Base-by-base conservation (phyloP, 2,329 filamentous ascomycete genomes). In the Rhinocladiella mackenziei region DNA sequence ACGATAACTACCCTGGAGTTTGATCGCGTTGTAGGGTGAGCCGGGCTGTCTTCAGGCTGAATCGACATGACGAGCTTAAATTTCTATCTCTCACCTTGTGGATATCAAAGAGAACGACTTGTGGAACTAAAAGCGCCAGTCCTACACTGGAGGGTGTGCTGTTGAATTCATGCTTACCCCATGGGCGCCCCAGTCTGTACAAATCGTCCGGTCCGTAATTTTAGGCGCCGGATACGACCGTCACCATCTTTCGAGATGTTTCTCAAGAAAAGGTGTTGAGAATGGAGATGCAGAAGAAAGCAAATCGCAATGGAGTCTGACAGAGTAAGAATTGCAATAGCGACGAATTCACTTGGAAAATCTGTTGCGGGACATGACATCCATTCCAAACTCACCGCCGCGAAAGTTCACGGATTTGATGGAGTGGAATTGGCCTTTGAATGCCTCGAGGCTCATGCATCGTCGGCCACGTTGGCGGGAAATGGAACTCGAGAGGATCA, bases 391-490 rank as follows among this genome's bases (percentile, higher is more conserved):
- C 75, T 91, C 37, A 72, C 80, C 60, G 77, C 80, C 67, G 84
- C 85, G 4, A 69, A 75, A 3, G 69, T 71, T 41, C 73, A 83
- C 55, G 81, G 80, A 13, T 79, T 87, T 59, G 63, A 74, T 45
- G 84, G 83, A 42, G 76, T 89, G 52, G 86, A 89, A 61, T 72
- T 88, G 14, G 88, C 87, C 68, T 80, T 83, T 62, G 84, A 89
- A 60, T 86, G 89, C 60, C 72, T 89, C 2, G 68, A 77, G 45
- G 77, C 80, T 57, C 59, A 83, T 13, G 37, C 37, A 31, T 18
- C 13, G 11, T 20, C 28, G 13, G 17, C 14, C 5, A 10, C 4
- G 3, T 40, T 31, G 19, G 25, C 25, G n/a, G 37, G 19, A 9
- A 14, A 31, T 8, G 38, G 2, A 39, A 51, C n/a, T 54, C 18